Evolutionary conservation across 164 flowering plant species (phyloP).

Genomic region (Protea cynaroides): DNA sequence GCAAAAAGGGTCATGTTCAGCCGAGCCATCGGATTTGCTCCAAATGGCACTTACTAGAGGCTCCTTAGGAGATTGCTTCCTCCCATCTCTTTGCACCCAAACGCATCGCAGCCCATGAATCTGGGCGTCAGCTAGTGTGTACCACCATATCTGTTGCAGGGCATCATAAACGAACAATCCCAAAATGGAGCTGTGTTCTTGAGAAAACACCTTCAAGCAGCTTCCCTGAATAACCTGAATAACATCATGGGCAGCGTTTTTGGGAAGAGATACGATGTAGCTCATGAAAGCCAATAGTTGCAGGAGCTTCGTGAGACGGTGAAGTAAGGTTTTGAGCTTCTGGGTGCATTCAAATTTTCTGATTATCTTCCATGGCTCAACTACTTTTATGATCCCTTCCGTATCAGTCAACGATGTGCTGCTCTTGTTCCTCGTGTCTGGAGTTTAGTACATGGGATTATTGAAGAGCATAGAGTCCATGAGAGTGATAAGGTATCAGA

Average conservation of each 20-base stretch:
- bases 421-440: conserved; percentile 53
- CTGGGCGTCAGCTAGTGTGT: conserved; percentile 35
- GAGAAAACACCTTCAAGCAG: conserved; percentile 43
- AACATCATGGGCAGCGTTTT: conserved; percentile 67
- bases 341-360: conserved; percentile 75
- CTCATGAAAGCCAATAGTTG: conserved; percentile 14
- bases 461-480: conserved; percentile 31
- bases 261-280: conserved; percentile 40
- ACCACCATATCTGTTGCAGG: conserved; percentile 32
- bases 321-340: conserved; percentile 66
- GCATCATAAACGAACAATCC: conserved; percentile 24
- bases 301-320: conserved; percentile 50
- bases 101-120: conserved; percentile 46
- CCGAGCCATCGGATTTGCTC: conserved; percentile 83
- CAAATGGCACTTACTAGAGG: conserved; percentile 68
- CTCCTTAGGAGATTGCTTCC: conserved; percentile 54
- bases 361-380: conserved; percentile 62
- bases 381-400: conserved; percentile 42
- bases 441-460: conserved; percentile 36
- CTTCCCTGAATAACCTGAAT: conserved; percentile 56
- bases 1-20: conserved; percentile 57
- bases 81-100: conserved; percentile 54
- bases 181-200: conserved; percentile 28
- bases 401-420: conserved; percentile 34
- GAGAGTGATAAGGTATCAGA: conserved; percentile 4